These are phyloP conservation scores for Phytophthora fragariae DNA, from an alignment of 352 stramenopile genomes.

Conservation along the genomic window DNA sequence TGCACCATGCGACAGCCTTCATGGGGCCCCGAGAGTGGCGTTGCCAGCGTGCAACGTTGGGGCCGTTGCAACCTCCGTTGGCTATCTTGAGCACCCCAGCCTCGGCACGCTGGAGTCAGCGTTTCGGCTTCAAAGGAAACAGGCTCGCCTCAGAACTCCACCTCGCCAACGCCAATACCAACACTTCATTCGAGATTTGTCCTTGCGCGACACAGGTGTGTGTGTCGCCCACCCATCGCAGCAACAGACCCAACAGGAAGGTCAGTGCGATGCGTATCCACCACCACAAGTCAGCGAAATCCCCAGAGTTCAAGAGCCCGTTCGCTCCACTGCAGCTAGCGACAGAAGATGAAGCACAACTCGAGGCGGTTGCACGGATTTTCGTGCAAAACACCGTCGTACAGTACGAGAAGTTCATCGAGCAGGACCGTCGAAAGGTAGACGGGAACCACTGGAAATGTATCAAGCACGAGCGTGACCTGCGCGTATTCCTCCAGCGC, in stretches of 20 bases:
- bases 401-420: slow-evolving; percentile 63
- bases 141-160: slow-evolving; percentile 17
- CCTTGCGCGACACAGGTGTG: slow-evolving; percentile 16
- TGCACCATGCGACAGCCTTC: slow-evolving; percentile 25
- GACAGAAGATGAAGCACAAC: slow-evolving; percentile 45
- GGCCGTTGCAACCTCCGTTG: slow-evolving; percentile 30
- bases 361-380: slow-evolving; percentile 49
- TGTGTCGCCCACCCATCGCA: slow-evolving; percentile 2
- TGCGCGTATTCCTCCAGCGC: slow-evolving; percentile 57
- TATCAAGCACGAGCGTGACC: slow-evolving; percentile 54
- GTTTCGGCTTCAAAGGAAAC: slow-evolving; percentile 35
- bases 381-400: slow-evolving; percentile 59
- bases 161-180: background rate
- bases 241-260: slow-evolving; percentile 28
- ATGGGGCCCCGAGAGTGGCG: slow-evolving; percentile 4
- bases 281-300: slow-evolving; percentile 21
- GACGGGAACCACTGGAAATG: slow-evolving; percentile 60
- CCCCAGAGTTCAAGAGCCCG: slow-evolving; percentile 52
- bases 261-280: slow-evolving; percentile 37
- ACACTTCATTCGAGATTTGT: slow-evolving; percentile 34
- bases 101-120: slow-evolving; percentile 14
- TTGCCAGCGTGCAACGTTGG: slow-evolving; percentile 5
- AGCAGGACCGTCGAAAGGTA: slow-evolving; percentile 47
- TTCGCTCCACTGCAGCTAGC: slow-evolving; percentile 54
- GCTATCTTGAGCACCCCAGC: slow-evolving; percentile 31